Evolutionary conservation across 441 rosid species (phyloP), one percentile per base, ranked within the genome.

Genomic region (Adansonia madagascariensis): DNA sequence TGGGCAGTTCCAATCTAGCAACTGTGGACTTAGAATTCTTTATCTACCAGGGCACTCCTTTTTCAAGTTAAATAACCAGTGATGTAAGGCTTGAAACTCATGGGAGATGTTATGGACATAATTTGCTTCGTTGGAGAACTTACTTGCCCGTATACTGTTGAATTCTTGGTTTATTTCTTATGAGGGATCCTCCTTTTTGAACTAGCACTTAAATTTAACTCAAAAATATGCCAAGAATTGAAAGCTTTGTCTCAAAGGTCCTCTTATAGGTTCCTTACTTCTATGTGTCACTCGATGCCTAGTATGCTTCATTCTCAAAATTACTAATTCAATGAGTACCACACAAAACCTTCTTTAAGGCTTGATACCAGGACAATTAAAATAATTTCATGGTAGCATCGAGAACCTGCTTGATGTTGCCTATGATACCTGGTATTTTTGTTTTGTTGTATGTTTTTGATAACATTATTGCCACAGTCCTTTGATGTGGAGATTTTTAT

Each of bases 401-500:
- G 10, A 27, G 62, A 53, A n/a, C 27, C 14, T 71, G 62, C 17
- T 35, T 53, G 62, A 18, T 7, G 50, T 69, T 69, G 41, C 12
- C 55, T 67, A 22, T 31, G 17, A 14, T 69, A 15, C 20, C 43
- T 12, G 3, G 14, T 69, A 7, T 49, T 47, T 46, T 20, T 2
- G n/a, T 67, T 50, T 60, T 12, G n/a, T 12, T 73, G 55, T 62
- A 39, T 73, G 11, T 4, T 59, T 61, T 31, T 61, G n/a, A 61
- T 10, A 6, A 17, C 18, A 17, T 31, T 47, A 35, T 31, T 52
- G 8, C 7, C 22, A 70, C 61, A 9, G 1, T 11, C 46, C 60
- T 70, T 69, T 69, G 10, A 22, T 12, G 47, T 63, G 57, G 43
- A 69, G n/a, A 53, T 50, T 24, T 50, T 1, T 64, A 10, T 63